Evolutionary conservation across 176 grass and related monocot species (phyloP).

Genomic region (bread wheat (Triticum aestivum)): IWGSC_CS_RefSeq_v2.1 NC_057801.1:290839452-290839951

Average conservation of each 20-base stretch:
- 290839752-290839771: neutral
- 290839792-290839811: neutral
- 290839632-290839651: neutral
- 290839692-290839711: neutral
- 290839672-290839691: neutral
- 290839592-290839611: neutral
- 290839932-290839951: neutral
- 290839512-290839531: neutral
- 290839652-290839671: constrained; percentile 2
- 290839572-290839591: constrained; percentile 7
- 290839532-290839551: neutral
- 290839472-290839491: constrained; percentile 5
- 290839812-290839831: neutral
- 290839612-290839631: neutral
- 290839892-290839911: neutral
- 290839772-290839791: neutral
- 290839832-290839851: neutral
- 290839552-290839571: constrained; percentile 20
- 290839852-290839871: neutral
- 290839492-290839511: constrained; percentile 4
- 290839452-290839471: constrained; percentile 13
- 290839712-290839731: neutral
- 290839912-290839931: neutral
- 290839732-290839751: neutral
- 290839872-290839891: neutral